Conservation (phyloP, 768 basidiomycete genomes). For the Russula earlei region DNA sequence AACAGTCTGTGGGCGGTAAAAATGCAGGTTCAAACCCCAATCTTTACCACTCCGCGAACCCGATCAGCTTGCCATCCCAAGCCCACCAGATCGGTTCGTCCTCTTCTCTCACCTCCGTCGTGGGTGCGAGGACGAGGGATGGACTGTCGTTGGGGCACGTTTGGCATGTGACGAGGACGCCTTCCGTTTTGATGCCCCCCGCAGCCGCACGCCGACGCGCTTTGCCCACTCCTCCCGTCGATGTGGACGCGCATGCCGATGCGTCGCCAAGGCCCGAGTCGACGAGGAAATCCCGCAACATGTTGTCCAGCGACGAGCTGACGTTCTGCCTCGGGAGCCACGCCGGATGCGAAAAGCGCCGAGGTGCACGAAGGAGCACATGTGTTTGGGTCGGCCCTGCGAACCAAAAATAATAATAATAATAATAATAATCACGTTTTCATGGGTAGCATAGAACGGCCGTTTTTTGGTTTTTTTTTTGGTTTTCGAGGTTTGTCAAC, state of each 20-base stretch:
- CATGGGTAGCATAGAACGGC: too few species aligned
- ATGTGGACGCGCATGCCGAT: too few species aligned
- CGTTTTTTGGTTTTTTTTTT: too few species aligned
- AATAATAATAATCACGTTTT: too few species aligned
- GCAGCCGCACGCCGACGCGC: not conserved
- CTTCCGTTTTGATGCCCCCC: constrained; percentile 29
- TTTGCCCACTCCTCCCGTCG: constrained; percentile 25
- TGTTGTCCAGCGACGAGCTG: constrained; percentile 29
- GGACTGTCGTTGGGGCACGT: constrained; percentile 1
- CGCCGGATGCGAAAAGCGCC: constrained; percentile 37
- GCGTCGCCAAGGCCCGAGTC: constrained; percentile 18
- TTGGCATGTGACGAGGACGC: constrained; percentile 33
- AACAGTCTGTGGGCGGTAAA: too few species aligned
- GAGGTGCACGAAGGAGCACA: constrained; percentile 37
- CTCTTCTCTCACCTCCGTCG: constrained; percentile 25
- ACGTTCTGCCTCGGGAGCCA: constrained; percentile 41
- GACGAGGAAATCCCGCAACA: constrained; percentile 30
- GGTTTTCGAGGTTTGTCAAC: too few species aligned
- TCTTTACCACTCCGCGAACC: constrained; percentile 39
- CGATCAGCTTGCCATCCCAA: constrained; percentile 40
- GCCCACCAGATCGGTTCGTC: constrained; percentile 46
- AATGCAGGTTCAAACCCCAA: constrained; percentile 2
- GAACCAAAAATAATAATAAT: not conserved
- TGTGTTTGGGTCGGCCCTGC: constrained; percentile 41
- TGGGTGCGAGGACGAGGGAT: not conserved